Base-by-base conservation (phyloP, 371 early-diverging fungal genomes). In the Mortierella sp. region DNA sequence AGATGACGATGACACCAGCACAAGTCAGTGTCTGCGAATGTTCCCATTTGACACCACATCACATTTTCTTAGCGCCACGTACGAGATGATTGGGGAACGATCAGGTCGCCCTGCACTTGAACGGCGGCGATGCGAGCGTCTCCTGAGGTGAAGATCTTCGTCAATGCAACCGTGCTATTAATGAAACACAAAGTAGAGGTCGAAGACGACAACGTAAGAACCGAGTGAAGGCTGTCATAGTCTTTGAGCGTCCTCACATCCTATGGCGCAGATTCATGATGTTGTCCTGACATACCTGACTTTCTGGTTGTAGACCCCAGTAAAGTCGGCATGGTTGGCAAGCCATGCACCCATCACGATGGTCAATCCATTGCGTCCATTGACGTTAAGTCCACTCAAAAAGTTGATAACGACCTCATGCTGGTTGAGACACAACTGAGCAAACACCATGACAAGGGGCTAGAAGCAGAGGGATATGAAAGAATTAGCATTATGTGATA, bases 371-470 rank as follows among this genome's bases (percentile, higher is more conserved):
- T 72, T 87, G 34, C 80, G 79, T 10, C 85, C 86, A 19, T 85
- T 71, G 31, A 90, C 77, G 39, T 79, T 78, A 4, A 87, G 66
- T 6, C 78, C 79, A 19, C 79, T 67, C 50, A 95, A 79, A 79
- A 92, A 92, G 44, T 90, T 83, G 52, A 92, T 79, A 0, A 91
- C 87, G 13, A 88, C 87, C 13, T 89, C 85, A 49, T 88, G 83
- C 53, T 95, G 92, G 31, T 80, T 83, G 39, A 88, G 83, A 43
- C 92, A 83, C 52, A 96, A 81, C 51, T 95, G 94, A 39, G 94
- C 94, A 78, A 95, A 93, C 14, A 95, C 90, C 74, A 92, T 81
- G 5, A 96, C 85, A n/a, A 96, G 81, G n/a, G 94, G 92, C 82
- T 91, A 78, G 9, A 22, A 16, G 25, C 37, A 5, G 41, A 21